Base-by-base conservation (phyloP, 352 stramenopile species). In the Aphanomyces euteiches region DNA sequence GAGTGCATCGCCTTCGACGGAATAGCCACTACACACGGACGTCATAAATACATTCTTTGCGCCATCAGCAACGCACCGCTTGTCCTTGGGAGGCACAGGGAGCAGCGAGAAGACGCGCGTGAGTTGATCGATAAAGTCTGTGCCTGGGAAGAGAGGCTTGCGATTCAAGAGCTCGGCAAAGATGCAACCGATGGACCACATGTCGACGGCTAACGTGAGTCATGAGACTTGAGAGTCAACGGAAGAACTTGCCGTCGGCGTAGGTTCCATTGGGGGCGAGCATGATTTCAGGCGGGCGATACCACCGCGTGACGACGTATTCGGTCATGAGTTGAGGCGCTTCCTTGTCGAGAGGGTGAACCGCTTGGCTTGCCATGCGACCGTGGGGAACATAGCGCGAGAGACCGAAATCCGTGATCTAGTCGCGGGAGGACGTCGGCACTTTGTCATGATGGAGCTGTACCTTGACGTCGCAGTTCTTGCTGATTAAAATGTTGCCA, bases 141-240 rank as follows among this genome's bases (percentile, higher is more conserved):
- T 78, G 17, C 86, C 86, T 4, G 86, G 83, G 59, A 93, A 92
- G 48, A 93, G 75, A 38, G 86, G 86, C 34, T 85, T 78, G 21
- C 87, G 82, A 58, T 90, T 88, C 1, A 96, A 77, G 58, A 96
- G 74, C 72, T 96, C 96, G 3, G 94, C 96, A 47, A 99, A 91
- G 72, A 99, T 99, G 74, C 87, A 95, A 28, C 87, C 87, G 41
- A 95, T 89, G 1, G 84, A 92, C 87, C 87, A 93, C 85, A 95
- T 93, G 66, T 95, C 87, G 48, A 92, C 80, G 19, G 87, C 64
- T 67, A 67, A 34, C 7, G 39, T 15, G 19, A 0, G 8, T 19
- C 21, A 47, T 59, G 21, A 59, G 34, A 39, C 19, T 4, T 19
- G 21, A 47, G 13, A 45, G 1, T 28, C 28, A 28, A 28, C 28